Evolutionary conservation across 2,329 filamentous ascomycete species (phyloP).

Genomic region (Fusarium subtropicale): DNA sequence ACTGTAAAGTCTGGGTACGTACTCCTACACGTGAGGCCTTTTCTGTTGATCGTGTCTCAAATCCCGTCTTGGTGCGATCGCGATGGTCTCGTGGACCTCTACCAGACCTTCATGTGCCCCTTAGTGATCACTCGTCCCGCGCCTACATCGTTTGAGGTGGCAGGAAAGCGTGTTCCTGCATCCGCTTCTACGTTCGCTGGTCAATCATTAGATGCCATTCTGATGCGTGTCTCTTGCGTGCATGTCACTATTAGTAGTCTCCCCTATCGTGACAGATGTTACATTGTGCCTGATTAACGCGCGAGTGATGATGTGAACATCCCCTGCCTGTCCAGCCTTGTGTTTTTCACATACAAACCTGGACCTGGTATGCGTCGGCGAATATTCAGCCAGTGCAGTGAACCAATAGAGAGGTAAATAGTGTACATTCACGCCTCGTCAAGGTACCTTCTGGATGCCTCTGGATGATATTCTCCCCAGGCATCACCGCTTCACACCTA

Average conservation of each 20-base stretch:
- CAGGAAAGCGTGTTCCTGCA: constrained; percentile 4
- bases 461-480: constrained; percentile 11
- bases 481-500: constrained; percentile 22
- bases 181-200: neutral
- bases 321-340: neutral
- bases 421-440: neutral
- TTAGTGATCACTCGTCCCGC: constrained; percentile 29
- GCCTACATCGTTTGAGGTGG: neutral
- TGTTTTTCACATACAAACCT: neutral
- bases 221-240: constrained; percentile 22
- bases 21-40: constrained; percentile 28
- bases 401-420: constrained; percentile 16
- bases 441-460: constrained; percentile 14
- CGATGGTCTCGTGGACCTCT: constrained; percentile 36
- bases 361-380: neutral
- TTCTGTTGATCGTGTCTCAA: constrained; percentile 29
- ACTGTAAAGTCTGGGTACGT: neutral
- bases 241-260: constrained; percentile 14
- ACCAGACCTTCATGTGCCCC: constrained; percentile 34
- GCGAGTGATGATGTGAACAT: constrained; percentile 23
- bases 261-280: constrained; percentile 18
- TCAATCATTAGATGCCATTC: constrained; percentile 4
- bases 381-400: neutral
- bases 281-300: constrained; percentile 40
- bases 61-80: constrained; percentile 22